phyloP scores from a whole-genome alignment of 495 filamentous ascomycete genomes.

The Annulohypoxylon nitens region DNA sequence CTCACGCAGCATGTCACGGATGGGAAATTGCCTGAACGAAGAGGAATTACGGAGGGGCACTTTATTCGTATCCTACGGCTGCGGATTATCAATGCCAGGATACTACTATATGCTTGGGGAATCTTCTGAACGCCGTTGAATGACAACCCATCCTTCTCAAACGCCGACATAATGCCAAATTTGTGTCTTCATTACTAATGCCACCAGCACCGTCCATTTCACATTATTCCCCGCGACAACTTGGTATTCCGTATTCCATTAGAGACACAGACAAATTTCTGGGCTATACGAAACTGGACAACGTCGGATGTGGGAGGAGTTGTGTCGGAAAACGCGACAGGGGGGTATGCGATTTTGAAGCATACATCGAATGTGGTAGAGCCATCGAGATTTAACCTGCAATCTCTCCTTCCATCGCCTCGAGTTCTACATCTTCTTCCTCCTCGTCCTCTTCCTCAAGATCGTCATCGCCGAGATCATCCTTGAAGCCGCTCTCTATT shows the following conservation, averaged over 20 bases:
- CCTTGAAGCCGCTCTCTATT: constrained; percentile 71
- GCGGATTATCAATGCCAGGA: constrained; percentile 25
- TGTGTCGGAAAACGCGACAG: background rate
- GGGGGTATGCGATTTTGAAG: background rate
- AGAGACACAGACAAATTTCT: constrained; percentile 1
- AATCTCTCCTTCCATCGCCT: constrained; percentile 53
- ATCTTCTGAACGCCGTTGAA: constrained; percentile 46
- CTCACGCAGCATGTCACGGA: background rate
- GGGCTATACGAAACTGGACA: background rate
- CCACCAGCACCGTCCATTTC: constrained; percentile 25
- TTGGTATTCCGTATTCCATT: constrained; percentile 1
- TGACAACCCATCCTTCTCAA: constrained; percentile 39
- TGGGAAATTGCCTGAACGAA: background rate
- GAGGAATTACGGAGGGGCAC: constrained; percentile 10
- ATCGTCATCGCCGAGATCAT: constrained; percentile 57
- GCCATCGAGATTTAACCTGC: constrained; percentile 35
- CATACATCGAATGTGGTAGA: background rate
- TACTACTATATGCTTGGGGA: constrained; percentile 36
- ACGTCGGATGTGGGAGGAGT: background rate
- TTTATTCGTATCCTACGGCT: constrained; percentile 34
- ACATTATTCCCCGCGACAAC: constrained; percentile 17
- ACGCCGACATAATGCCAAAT: constrained; percentile 37
- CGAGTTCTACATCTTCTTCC: constrained; percentile 58
- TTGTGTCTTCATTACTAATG: constrained; percentile 38
- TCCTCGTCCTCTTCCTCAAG: constrained; percentile 62